Percentiles rank a stretch among this genome's conserved stretches.
Conservation (phyloP, 2,329 filamentous ascomycete species). For the Parafenestella ontariensis region DNA sequence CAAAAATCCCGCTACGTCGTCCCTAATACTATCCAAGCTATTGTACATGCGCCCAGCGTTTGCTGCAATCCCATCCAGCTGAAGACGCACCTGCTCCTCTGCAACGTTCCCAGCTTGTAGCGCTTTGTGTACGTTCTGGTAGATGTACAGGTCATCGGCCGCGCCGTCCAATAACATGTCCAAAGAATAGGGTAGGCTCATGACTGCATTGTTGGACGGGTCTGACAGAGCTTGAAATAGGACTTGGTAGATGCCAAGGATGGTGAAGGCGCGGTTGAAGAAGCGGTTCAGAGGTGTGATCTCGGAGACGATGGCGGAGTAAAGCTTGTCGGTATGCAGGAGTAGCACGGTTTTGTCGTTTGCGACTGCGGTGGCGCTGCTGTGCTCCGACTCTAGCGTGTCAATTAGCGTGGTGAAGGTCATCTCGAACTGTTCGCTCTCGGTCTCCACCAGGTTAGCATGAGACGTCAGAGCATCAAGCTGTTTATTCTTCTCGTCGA, state of each 20-base stretch:
- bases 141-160: constrained; percentile 11
- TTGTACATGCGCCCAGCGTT: constrained; percentile 12
- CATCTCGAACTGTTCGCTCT: constrained; percentile 14
- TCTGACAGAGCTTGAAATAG: constrained; percentile 11
- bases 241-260: constrained; percentile 14
- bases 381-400: constrained; percentile 10
- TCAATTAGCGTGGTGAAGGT: constrained; percentile 14
- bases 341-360: constrained; percentile 6
- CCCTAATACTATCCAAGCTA: constrained; percentile 9
- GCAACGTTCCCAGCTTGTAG: constrained; percentile 7
- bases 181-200: constrained; percentile 6
- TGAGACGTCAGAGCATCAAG: constrained; percentile 1
- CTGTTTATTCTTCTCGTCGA: constrained; percentile 5
- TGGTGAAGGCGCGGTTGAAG: constrained; percentile 3
- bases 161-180: constrained; percentile 8
- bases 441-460: constrained; percentile 10
- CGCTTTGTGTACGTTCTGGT: constrained; percentile 6
- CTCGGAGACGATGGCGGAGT: constrained; percentile 15
- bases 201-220: background rate
- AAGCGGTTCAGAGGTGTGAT: constrained; percentile 17
- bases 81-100: constrained; percentile 9
- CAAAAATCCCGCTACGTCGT: constrained; percentile 10
- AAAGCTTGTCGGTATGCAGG: constrained; percentile 1
- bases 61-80: constrained; percentile 12
- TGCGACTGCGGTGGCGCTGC: background rate